Evolutionary conservation across 495 filamentous ascomycete genomes (phyloP), one percentile per base, ranked within the genome.

Genomic region (Astrothelium subdiscretum): DNA sequence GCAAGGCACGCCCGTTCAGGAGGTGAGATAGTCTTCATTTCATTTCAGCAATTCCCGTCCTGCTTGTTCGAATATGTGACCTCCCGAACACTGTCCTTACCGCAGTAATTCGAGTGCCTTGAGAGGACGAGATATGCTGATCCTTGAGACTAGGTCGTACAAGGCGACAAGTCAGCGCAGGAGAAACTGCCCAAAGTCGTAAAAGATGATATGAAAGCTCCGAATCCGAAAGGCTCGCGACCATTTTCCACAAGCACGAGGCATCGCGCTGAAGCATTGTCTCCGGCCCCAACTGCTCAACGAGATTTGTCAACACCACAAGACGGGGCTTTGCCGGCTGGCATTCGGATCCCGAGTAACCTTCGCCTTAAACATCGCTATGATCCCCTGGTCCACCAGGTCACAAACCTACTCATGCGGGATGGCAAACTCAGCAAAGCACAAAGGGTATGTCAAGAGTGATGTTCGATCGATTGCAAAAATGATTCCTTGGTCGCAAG

Each of bases 401-500:
- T 97, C 66, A 95, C 90, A 20, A 91, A 90, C 73, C 80, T 95
- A 60, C 65, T 98, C 59, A 98, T 97, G 92, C 76, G 78, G 64
- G 81, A 96, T 75, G 94, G 94, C 57, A 95, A 96, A 75, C 78
- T 91, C 69, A 83, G 83, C 68, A 78, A 79, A 74, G 91, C 90
- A 24, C 88, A 96, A 72, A 85, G 85, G 81, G 90, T 95, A 81
- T 52, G 82, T 38, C 31, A 15, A 32, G 32, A 10, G 15, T 48
- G 13, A 48, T 12, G 20, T 15, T 11, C 48, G 12, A 26, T 29
- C 48, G 8, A 3, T 10, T 3, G 20, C 24, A 8, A 3, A 29
- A 6, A 54, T n/a, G 11, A 3, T 8, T 27, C 20, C 48, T 20
- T 20, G 31, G 26, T 22, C 3, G 10, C 35, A 11, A 35, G 35